Conservation (phyloP, 495 filamentous ascomycete genomes). For the Astrocystis sublimbata region DNA sequence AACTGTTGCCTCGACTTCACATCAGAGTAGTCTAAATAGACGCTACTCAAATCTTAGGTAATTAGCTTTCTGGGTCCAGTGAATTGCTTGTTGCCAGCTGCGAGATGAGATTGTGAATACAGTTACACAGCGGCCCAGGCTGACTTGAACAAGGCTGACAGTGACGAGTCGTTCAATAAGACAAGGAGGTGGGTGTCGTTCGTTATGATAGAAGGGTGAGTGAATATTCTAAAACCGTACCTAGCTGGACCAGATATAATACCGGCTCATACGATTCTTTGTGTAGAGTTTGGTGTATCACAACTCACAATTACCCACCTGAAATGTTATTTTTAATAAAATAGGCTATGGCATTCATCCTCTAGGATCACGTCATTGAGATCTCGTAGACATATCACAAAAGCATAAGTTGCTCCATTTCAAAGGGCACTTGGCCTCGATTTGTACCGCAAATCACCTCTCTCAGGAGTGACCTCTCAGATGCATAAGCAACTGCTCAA, state of each 20-base stretch:
- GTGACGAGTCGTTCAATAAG: not conserved
- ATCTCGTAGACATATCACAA: no score
- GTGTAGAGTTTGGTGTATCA: no score
- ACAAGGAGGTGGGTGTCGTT: not conserved
- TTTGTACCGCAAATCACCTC: no score
- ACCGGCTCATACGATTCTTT: no score
- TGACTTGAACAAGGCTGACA: not conserved
- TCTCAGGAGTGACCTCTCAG: no score
- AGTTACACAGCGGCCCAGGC: not conserved
- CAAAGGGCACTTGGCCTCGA: no score
- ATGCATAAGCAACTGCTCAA: not conserved
- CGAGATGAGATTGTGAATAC: not conserved
- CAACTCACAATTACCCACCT: no score
- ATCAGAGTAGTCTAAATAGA: not conserved
- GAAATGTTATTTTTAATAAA: no score
- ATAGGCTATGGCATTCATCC: not conserved
- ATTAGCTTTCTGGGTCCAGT: not conserved
- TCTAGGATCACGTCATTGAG: not conserved
- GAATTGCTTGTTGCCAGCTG: not conserved
- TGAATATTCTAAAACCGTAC: not conserved
- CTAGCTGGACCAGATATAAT: no score
- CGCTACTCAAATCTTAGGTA: no score
- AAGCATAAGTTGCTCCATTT: no score
- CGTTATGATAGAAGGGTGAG: not conserved
- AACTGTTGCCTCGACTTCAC: constrained; percentile 11